Evolutionary conservation across 2,329 filamentous ascomycete genomes (phyloP), one percentile per base, ranked within the genome.

Genomic region (Beauveria caledonica): DNA sequence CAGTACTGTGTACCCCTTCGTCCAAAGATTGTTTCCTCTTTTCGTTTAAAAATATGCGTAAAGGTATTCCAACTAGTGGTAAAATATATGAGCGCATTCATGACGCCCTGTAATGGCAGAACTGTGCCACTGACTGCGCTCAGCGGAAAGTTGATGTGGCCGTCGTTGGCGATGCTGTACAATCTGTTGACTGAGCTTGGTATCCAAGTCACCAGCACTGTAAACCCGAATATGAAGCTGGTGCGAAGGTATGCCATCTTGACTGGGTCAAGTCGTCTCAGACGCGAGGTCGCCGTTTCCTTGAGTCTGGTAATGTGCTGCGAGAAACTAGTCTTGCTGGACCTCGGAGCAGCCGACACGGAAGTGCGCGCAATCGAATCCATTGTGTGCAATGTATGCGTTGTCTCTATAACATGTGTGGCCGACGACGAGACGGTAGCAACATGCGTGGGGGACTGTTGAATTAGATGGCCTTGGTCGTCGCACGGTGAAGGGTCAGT

Each of bases 31-130:
- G 19, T 60, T 15, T 63, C 49, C 59, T 68, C 7, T 63, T 27
- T 19, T 58, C 54, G 45, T 49, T 62, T 4, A 65, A n/a, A 49
- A 70, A 71, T n/a, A 68, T 70, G 46, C 65, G 45, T 10, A 15
- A 74, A 64, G 1, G 63, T 66, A 15, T 63, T 66, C 80, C 78
- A 83, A 65, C 78, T 89, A 1, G 87, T 89, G 3, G 81, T 83
- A 63, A 88, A 82, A 71, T 90, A 93, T 55, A 93, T 90, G 53
- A 89, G 73, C 39, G 86, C 82, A 68, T 93, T 93, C 88, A 89
- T 92, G 53, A 91, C 83, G 0, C 90, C 89, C 70, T 93, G 90
- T 0, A 91, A 77, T 0, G 89, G 88, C 3, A 93, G 76, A 0
- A 92, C 88, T 13, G 89, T 78, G 2, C 86, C 86, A 25, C 87